A percentile compares a stretch with the other conserved stretches of the same genome.
Evolutionary conservation across 495 filamentous ascomycete genomes (phyloP).

Genomic region (Penicillium taxi): DNA sequence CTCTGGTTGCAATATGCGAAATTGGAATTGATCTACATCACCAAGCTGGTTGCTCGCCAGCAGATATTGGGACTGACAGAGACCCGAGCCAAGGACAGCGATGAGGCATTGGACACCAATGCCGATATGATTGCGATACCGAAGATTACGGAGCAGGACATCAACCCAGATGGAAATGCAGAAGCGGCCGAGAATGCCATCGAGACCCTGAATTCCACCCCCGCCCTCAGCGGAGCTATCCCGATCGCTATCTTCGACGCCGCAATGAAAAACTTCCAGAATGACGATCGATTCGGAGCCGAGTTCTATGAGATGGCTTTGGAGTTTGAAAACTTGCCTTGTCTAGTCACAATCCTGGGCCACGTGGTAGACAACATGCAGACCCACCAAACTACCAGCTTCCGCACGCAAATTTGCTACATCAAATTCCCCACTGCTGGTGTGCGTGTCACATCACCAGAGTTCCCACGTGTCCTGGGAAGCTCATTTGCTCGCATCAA

Average conservation of each 20-base stretch:
- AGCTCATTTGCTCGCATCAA: slow-evolving; percentile 54
- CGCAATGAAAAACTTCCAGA: slow-evolving; percentile 67
- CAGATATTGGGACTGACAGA: slow-evolving; percentile 62
- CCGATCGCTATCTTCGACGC: slow-evolving; percentile 88
- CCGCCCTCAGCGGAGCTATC: slow-evolving; percentile 81
- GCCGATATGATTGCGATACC: slow-evolving; percentile 56
- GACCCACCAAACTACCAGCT: slow-evolving; percentile 47
- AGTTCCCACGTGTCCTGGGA: slow-evolving; percentile 66
- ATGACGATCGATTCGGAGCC: slow-evolving; percentile 52
- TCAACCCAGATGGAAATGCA: slow-evolving; percentile 50
- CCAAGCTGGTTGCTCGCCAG: slow-evolving; percentile 64
- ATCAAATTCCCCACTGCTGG: slow-evolving; percentile 64
- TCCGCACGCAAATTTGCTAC: slow-evolving; percentile 57
- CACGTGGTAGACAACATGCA: slow-evolving; percentile 64
- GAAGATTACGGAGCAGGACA: slow-evolving; percentile 53
- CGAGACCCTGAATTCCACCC: slow-evolving; percentile 62
- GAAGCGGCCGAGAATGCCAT: slow-evolving; percentile 44
- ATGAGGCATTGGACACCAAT: slow-evolving; percentile 29
- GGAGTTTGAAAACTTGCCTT: slow-evolving; percentile 55
- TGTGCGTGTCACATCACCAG: slow-evolving; percentile 50
- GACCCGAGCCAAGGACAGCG: slow-evolving; percentile 33
- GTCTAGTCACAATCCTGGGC: slow-evolving; percentile 58
- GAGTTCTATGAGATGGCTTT: slow-evolving; percentile 76
- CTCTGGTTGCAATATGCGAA: slow-evolving; percentile 88
- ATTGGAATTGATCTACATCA: slow-evolving; percentile 86